These are phyloP conservation scores for Oldenlandia corymbosa DNA, from an alignment of 257 asterid species.

Conservation along the genomic window DNA sequence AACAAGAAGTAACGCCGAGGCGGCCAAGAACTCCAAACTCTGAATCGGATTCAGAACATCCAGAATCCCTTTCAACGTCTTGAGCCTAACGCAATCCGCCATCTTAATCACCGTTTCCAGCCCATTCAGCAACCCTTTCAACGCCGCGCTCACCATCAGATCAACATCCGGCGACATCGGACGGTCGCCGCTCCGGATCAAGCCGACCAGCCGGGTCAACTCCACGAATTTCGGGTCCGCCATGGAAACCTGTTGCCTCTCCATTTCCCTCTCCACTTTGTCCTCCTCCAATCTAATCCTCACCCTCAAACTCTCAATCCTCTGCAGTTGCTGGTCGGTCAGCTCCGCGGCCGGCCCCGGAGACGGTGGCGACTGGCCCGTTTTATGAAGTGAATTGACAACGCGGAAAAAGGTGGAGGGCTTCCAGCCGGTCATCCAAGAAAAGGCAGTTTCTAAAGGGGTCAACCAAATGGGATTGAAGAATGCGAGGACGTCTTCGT, in stretches of 20 bases:
- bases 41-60: constrained; percentile 52
- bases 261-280: constrained; percentile 69
- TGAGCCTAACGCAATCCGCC: constrained; percentile 61
- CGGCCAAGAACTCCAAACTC: constrained; percentile 42
- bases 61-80: constrained; percentile 48
- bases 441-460: constrained; percentile 41
- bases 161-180: constrained; percentile 18
- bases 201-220: constrained; percentile 25
- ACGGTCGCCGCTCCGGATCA: background rate
- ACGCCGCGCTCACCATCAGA: constrained; percentile 33
- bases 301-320: constrained; percentile 30
- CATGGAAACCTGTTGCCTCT: constrained; percentile 58
- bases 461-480: constrained; percentile 50
- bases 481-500: constrained; percentile 48
- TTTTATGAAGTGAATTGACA: constrained; percentile 22
- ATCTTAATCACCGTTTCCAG: constrained; percentile 59
- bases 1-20: constrained; percentile 33
- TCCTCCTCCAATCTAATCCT: constrained; percentile 52
- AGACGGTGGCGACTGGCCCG: background rate
- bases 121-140: constrained; percentile 28
- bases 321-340: constrained; percentile 35
- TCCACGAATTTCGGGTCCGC: constrained; percentile 57
- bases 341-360: background rate
- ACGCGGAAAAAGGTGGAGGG: constrained; percentile 52
- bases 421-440: constrained; percentile 76